phyloP scores from a whole-genome alignment of 192 early-diverging fungal genomes.

The Funneliformis mosseae region DNA sequence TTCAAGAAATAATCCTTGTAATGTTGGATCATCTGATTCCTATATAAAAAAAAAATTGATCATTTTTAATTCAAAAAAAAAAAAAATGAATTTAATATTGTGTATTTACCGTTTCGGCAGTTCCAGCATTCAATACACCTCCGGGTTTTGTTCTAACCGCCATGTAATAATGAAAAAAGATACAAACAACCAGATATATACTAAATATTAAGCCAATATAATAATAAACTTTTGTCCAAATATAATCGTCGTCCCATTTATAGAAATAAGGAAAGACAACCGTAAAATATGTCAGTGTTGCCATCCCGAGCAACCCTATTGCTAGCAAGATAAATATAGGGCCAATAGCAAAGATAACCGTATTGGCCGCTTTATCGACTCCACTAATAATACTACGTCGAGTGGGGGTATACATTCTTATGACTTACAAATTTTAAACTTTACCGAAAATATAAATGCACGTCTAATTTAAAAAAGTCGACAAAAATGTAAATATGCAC shows the following conservation, averaged over 20 bases:
- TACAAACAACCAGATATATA: conserved; percentile 55
- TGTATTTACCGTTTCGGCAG: conserved; percentile 30
- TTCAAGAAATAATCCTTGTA: conserved; percentile 49
- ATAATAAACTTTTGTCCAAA: conserved; percentile 44
- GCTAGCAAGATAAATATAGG: conserved; percentile 56
- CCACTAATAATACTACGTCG: not conserved
- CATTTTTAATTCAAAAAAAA: not conserved
- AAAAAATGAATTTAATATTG: not conserved
- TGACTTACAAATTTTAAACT: not conserved
- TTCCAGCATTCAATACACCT: conserved; percentile 42
- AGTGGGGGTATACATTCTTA: conserved; percentile 1
- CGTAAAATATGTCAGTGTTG: conserved; percentile 46
- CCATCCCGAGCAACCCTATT: conserved; percentile 47
- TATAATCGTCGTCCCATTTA: conserved; percentile 46
- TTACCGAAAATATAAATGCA: not conserved
- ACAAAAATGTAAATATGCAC: too few species aligned
- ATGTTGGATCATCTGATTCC: conserved; percentile 42
- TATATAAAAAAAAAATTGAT: conserved; percentile 14
- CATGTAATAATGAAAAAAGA: conserved; percentile 59
- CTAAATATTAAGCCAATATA: conserved; percentile 40
- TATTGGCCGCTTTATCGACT: conserved; percentile 22
- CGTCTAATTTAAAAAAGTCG: too few species aligned
- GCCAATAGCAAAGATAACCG: conserved; percentile 50
- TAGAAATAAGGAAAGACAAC: conserved; percentile 54
- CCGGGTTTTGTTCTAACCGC: conserved; percentile 58